Evolutionary conservation across 1,139 yeast species (phyloP), one percentile per base, ranked within the genome.

Genomic region (Suhomyces bokatorum): DNA sequence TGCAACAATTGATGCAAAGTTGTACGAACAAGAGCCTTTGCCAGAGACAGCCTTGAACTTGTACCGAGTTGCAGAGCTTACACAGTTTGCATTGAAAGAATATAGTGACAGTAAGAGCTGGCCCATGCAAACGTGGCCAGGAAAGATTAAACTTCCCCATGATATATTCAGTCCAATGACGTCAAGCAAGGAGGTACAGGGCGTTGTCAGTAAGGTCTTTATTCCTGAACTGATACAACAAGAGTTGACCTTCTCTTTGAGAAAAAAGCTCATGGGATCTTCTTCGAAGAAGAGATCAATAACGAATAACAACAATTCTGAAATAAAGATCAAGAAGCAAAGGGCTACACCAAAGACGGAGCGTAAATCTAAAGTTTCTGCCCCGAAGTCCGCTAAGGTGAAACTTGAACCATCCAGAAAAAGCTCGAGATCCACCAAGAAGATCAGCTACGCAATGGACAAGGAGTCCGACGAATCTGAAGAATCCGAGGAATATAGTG

Each of bases 71-170:
- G 78, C 96, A 1, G 97, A 90, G 55, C 62, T 89, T 37, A 74
- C 90, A 1, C 95, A 87, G 61, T 64, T 85, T 48, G 68, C 81
- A 5, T 71, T 90, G 37, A 77, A 83, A 46, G 81, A 78, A 46
- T 66, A 78, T 32, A 80, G 85, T 39, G 85, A 79, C 35, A 58
- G 63, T 14, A 80, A 76, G 55, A 74, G 73, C 40, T 88, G 96
- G 96, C 77, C 78, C 17, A 70, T 87, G 49, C 79, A 83, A 28
- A 81, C 91, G 0, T 90, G 93, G 82, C 95, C 96, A 0, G 95
- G 93, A 0, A 85, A 83, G 54, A 63, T 86, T 26, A 78, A 78
- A 30, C 64, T 89, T 24, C 85, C 95, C 0, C 64, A 73, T 11
- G 96, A 87, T 56, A 63, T 86, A 10, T 88, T 75, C 62, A 67